Percentiles rank a stretch among this genome's conserved stretches.
These are phyloP conservation scores for Hibiscus trionum DNA, from an alignment of 345 rosid genomes.

Conservation along the genomic window DNA sequence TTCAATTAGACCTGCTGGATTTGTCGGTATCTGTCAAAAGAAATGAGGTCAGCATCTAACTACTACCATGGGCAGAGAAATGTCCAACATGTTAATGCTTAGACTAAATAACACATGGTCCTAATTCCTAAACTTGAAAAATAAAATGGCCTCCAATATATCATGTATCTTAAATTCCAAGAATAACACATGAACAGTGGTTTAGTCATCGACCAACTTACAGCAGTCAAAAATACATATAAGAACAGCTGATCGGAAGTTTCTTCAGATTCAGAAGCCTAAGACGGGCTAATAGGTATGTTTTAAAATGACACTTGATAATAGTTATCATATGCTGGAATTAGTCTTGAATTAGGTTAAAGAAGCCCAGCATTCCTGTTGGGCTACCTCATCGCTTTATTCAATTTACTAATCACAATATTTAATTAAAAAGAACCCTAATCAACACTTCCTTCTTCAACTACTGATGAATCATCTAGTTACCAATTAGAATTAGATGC, in stretches of 20 bases:
- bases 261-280: not conserved
- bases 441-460: not conserved
- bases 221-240: not conserved
- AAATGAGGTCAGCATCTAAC: not conserved
- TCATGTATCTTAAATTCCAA: not conserved
- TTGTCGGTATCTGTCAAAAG: conserved; percentile 60
- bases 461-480: not conserved
- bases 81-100: not conserved
- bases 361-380: not conserved
- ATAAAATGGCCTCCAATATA: not conserved
- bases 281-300: not conserved
- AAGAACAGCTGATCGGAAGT: not conserved
- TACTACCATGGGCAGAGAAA: not conserved
- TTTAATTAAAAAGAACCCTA: not conserved
- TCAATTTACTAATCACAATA: not conserved
- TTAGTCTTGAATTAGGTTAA: not conserved
- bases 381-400: not conserved
- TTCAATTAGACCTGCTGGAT: conserved; percentile 60
- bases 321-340: not conserved
- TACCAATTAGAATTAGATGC: not conserved
- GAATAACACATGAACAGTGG: not conserved
- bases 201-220: not conserved
- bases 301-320: not conserved
- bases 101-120: not conserved
- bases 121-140: not conserved